A percentile compares a stretch with the other conserved stretches of the same genome.
Evolutionary conservation across 257 asterid genomes (phyloP).

Genomic region (Vinca minor): DNA sequence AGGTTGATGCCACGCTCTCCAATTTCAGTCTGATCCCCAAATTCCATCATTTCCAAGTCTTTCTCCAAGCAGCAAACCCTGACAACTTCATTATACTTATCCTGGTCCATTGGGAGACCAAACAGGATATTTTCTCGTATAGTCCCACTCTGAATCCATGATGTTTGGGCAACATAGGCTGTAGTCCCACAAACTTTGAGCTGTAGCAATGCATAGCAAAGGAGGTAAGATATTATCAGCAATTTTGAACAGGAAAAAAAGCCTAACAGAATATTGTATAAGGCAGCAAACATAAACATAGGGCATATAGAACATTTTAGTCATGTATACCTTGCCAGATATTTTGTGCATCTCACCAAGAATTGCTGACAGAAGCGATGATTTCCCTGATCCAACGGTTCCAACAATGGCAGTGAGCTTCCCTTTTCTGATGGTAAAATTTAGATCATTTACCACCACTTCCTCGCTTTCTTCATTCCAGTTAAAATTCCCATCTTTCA

Average conservation of each 20-base stretch:
- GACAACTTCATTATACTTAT: conserved; percentile 56
- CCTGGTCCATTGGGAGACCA: conserved; percentile 53
- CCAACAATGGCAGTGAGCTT: conserved; percentile 83
- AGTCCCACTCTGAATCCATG: conserved; percentile 97
- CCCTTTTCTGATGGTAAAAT: conserved; percentile 56
- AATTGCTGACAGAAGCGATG: conserved; percentile 75
- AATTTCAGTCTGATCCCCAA: conserved; percentile 95
- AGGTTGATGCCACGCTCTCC: conserved; percentile 98
- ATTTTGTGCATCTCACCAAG: conserved; percentile 91
- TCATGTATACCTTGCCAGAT: conserved; percentile 63
- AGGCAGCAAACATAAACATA: neutral
- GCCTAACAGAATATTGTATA: neutral
- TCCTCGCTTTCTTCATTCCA: conserved; percentile 80
- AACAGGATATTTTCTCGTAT: conserved; percentile 76
- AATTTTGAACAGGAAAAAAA: neutral
- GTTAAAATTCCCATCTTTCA: conserved; percentile 53
- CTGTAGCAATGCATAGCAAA: conserved; percentile 27
- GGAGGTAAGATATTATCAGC: neutral
- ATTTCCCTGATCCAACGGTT: conserved; percentile 93
- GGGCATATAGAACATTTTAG: neutral
- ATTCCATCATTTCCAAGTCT: conserved; percentile 95
- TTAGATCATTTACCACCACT: conserved; percentile 42
- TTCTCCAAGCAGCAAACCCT: conserved; percentile 86
- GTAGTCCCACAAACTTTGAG: conserved; percentile 78
- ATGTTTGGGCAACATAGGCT: conserved; percentile 89